Conservation (phyloP, 2,329 filamentous ascomycete genomes). For the Aureobasidium sp. region DNA sequence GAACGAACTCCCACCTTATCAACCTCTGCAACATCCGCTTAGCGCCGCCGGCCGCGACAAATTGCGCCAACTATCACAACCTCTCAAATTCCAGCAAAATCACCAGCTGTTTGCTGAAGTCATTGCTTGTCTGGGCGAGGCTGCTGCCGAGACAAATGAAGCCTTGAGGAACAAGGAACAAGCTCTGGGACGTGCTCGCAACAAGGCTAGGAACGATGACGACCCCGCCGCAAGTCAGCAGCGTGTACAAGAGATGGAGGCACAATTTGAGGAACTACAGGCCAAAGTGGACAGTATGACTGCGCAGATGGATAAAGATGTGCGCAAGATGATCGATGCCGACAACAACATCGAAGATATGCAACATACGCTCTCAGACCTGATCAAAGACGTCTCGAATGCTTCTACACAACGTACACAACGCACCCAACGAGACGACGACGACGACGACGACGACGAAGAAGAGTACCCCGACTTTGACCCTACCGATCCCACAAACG, state of each 20-base stretch:
- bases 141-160: slow-evolving; percentile 52
- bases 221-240: slow-evolving; percentile 28
- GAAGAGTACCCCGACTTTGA: slow-evolving; percentile 34
- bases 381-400: slow-evolving; percentile 34
- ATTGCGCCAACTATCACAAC: slow-evolving; percentile 40
- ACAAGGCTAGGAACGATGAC: slow-evolving; percentile 24
- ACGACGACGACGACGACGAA: slow-evolving; percentile 30
- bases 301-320: slow-evolving; percentile 48
- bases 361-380: slow-evolving; percentile 36
- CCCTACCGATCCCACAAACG: slow-evolving; percentile 33
- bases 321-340: slow-evolving; percentile 53
- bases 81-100: slow-evolving; percentile 38
- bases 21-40: slow-evolving; percentile 47
- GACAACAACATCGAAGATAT: slow-evolving; percentile 41
- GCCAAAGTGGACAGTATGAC: slow-evolving; percentile 47
- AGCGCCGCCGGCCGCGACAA: slow-evolving; percentile 40
- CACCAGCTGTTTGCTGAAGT: slow-evolving; percentile 44
- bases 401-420: slow-evolving; percentile 32
- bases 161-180: slow-evolving; percentile 35
- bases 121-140: slow-evolving; percentile 39
- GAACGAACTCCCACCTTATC: slow-evolving; percentile 42
- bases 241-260: slow-evolving; percentile 31
- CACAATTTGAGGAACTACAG: slow-evolving; percentile 34
- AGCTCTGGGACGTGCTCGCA: slow-evolving; percentile 22
- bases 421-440: slow-evolving; percentile 29